phyloP scores from a whole-genome alignment of 2,329 filamentous ascomycete genomes.

The Colletotrichum tabaci region DNA sequence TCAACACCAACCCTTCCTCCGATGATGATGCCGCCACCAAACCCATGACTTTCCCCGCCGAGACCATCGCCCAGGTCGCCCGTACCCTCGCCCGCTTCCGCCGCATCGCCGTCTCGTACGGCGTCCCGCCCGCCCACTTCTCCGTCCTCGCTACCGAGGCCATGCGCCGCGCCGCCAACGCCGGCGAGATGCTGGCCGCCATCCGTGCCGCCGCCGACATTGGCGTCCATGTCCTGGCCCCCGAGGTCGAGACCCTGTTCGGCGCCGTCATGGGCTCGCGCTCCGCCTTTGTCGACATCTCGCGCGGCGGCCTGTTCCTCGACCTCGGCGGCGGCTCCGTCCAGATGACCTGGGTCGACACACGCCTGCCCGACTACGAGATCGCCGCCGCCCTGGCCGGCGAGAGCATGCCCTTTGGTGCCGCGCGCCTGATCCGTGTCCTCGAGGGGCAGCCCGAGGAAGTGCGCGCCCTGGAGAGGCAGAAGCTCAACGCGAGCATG shows the following conservation, averaged over 20 bases:
- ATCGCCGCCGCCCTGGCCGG: slow-evolving; percentile 68
- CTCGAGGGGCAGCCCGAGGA: slow-evolving; percentile 58
- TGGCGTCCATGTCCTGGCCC: slow-evolving; percentile 79
- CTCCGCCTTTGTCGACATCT: slow-evolving; percentile 77
- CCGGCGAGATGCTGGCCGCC: slow-evolving; percentile 74
- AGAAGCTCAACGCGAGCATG: slow-evolving; percentile 72
- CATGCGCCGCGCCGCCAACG: slow-evolving; percentile 85
- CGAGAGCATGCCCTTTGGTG: slow-evolving; percentile 73
- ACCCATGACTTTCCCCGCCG: slow-evolving; percentile 60
- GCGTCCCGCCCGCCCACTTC: slow-evolving; percentile 76
- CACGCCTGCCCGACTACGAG: slow-evolving; percentile 62
- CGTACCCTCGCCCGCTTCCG: slow-evolving; percentile 79
- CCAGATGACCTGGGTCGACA: slow-evolving; percentile 76
- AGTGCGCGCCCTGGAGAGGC: slow-evolving; percentile 62
- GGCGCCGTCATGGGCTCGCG: slow-evolving; percentile 85
- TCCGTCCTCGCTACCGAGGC: slow-evolving; percentile 90
- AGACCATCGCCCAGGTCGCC: slow-evolving; percentile 77
- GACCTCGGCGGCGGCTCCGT: slow-evolving; percentile 85
- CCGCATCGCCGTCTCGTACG: slow-evolving; percentile 77
- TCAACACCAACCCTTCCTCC: slow-evolving; percentile 61
- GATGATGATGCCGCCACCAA: slow-evolving; percentile 17
- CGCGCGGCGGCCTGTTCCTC: slow-evolving; percentile 80
- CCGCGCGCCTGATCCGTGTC: slow-evolving; percentile 69
- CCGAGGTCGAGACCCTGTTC: slow-evolving; percentile 85
- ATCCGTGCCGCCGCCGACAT: slow-evolving; percentile 75